These are phyloP conservation scores for Globisporangium nagaii DNA, from an alignment of 352 stramenopile genomes.

Conservation along the genomic window DNA sequence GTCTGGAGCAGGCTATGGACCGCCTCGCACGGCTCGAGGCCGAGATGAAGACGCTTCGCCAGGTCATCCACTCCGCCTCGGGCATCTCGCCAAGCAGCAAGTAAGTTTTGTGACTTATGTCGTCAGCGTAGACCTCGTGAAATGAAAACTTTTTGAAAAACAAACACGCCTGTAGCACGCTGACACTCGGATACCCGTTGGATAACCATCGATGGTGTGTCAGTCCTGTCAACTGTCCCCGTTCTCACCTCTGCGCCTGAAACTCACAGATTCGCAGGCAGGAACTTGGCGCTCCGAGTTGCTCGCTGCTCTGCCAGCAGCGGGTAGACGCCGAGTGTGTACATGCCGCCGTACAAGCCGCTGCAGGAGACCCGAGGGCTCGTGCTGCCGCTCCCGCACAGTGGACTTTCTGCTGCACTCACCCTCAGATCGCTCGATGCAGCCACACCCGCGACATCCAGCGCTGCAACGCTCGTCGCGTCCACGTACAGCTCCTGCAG, in stretches of 20 bases:
- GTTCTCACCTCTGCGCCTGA: too few species aligned
- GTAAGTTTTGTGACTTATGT: constrained; percentile 9
- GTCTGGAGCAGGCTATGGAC: constrained; percentile 68
- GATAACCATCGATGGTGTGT: too few species aligned
- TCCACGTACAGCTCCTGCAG: constrained; percentile 5
- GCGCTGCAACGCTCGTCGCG: background rate
- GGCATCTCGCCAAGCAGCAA: constrained; percentile 5
- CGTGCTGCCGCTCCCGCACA: background rate
- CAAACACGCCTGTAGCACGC: too few species aligned
- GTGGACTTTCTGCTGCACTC: constrained; percentile 5
- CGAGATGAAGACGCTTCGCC: constrained; percentile 63
- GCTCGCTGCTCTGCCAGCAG: background rate
- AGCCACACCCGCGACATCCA: background rate
- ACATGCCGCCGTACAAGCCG: constrained; percentile 6
- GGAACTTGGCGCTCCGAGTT: background rate
- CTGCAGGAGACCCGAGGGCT: background rate
- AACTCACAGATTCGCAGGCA: background rate
- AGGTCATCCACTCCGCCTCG: constrained; percentile 39
- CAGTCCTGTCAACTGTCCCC: too few species aligned
- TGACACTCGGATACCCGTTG: too few species aligned
- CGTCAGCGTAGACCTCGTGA: constrained; percentile 6
- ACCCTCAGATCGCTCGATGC: background rate
- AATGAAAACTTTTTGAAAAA: constrained; percentile 5
- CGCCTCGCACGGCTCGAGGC: constrained; percentile 55
- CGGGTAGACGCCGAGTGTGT: constrained; percentile 3